Percentiles rank a stretch among this genome's conserved stretches.
Conservation (phyloP, 176 grass and related monocot species). For the Cenchrus fungigraminus region DNA sequence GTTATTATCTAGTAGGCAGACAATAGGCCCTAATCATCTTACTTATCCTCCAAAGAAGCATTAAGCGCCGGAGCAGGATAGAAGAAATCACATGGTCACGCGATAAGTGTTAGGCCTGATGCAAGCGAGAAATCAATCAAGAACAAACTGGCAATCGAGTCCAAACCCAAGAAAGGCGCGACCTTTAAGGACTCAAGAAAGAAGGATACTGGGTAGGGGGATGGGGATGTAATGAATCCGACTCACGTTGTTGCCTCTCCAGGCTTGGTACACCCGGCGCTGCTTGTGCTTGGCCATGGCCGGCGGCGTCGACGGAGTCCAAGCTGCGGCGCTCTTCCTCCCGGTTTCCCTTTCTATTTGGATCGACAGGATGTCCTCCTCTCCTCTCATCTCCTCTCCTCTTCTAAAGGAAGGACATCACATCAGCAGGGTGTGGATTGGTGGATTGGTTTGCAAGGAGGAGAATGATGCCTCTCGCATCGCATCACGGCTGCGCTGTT, state of each 20-base stretch:
- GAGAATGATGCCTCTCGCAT: background rate
- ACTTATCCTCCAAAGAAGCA: background rate
- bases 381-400: too few relatives aligned
- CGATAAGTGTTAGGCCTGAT: background rate
- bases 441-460: background rate
- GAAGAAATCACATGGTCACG: conserved; percentile 5
- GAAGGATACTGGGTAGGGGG: background rate
- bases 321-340: background rate
- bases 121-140: background rate
- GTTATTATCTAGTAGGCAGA: background rate
- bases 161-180: conserved; percentile 25
- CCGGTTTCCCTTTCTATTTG: background rate
- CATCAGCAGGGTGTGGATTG: background rate
- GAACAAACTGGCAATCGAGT: conserved; percentile 8
- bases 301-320: conserved; percentile 28
- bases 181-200: conserved; percentile 18
- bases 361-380: background rate
- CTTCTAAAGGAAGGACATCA: background rate
- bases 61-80: background rate
- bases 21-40: background rate
- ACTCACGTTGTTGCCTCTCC: conserved; percentile 87
- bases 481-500: conserved; percentile 11
- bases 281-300: conserved; percentile 68
- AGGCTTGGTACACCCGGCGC: conserved; percentile 69
- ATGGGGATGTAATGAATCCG: conserved; percentile 4